phyloP scores from a whole-genome alignment of 805 yeast species.

The Debaryomyces maramus region DNA sequence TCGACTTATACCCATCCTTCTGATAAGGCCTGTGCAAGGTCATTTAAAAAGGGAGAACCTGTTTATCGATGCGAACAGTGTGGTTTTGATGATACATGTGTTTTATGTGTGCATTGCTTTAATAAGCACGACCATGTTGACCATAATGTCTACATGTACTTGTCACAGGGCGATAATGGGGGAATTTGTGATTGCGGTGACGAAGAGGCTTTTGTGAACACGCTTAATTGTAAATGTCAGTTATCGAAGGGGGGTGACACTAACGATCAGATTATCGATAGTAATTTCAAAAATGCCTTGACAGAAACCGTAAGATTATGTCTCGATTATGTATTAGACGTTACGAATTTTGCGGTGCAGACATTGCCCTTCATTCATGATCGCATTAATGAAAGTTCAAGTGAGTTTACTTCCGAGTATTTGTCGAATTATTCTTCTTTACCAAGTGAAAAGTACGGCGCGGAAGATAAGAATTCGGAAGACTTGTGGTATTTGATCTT shows the following conservation, averaged over 20 bases:
- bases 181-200: slow-evolving; percentile 81
- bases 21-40: slow-evolving; percentile 69
- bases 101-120: slow-evolving; percentile 71
- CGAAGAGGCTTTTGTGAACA: slow-evolving; percentile 56
- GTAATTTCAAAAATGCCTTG: slow-evolving; percentile 19
- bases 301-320: slow-evolving; percentile 30
- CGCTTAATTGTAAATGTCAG: slow-evolving; percentile 52
- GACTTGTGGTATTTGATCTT: slow-evolving; percentile 49
- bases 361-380: slow-evolving; percentile 42
- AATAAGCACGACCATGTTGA: slow-evolving; percentile 65
- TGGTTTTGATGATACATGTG: slow-evolving; percentile 77
- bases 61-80: slow-evolving; percentile 76
- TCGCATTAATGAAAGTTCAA: slow-evolving; percentile 23
- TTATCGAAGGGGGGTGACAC: slow-evolving; percentile 7
- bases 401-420: slow-evolving; percentile 20
- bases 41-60: slow-evolving; percentile 60
- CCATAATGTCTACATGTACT: slow-evolving; percentile 60
- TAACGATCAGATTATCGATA: slow-evolving; percentile 7
- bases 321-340: slow-evolving; percentile 46
- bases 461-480: slow-evolving; percentile 31
- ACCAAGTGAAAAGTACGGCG: slow-evolving; percentile 30
- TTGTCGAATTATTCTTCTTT: slow-evolving; percentile 34
- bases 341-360: slow-evolving; percentile 37
- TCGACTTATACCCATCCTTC: slow-evolving; percentile 42
- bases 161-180: slow-evolving; percentile 45